Percentiles rank a stretch among this genome's conserved stretches.
These are phyloP conservation scores for Saccharomyces paradoxus DNA, from an alignment of 805 yeast species.

Conservation along the genomic window DNA sequence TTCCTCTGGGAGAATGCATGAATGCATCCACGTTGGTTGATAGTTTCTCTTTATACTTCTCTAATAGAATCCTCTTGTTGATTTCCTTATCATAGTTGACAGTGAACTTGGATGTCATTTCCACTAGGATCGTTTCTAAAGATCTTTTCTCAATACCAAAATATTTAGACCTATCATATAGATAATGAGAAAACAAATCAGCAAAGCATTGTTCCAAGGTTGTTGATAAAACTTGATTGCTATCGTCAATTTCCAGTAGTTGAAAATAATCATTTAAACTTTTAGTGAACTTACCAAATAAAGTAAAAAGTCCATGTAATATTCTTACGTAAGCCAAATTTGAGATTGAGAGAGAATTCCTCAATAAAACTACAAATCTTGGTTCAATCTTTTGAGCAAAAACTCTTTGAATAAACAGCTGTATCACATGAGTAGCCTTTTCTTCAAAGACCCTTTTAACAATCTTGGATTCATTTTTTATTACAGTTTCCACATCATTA, in stretches of 20 bases:
- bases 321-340: constrained; percentile 69
- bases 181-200: constrained; percentile 66
- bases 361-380: constrained; percentile 49
- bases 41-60: constrained; percentile 26
- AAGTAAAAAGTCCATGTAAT: constrained; percentile 55
- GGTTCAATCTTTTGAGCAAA: constrained; percentile 64
- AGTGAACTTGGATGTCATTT: constrained; percentile 29
- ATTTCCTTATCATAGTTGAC: constrained; percentile 27
- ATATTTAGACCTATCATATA: constrained; percentile 54
- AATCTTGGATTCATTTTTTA: constrained; percentile 64
- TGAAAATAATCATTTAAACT: constrained; percentile 55
- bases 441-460: constrained; percentile 67
- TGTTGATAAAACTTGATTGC: constrained; percentile 32
- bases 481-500: constrained; percentile 48
- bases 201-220: constrained; percentile 63
- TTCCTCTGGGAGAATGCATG: background rate
- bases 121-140: constrained; percentile 38
- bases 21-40: background rate
- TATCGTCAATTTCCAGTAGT: constrained; percentile 38
- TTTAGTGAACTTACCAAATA: constrained; percentile 52
- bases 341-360: constrained; percentile 53
- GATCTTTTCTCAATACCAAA: constrained; percentile 64
- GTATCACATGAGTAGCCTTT: constrained; percentile 54
- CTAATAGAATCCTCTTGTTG: constrained; percentile 19
- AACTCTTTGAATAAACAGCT: constrained; percentile 62